Evolutionary conservation across 2,329 filamentous ascomycete genomes (phyloP).

Genomic region (Didymella glomerata): DNA sequence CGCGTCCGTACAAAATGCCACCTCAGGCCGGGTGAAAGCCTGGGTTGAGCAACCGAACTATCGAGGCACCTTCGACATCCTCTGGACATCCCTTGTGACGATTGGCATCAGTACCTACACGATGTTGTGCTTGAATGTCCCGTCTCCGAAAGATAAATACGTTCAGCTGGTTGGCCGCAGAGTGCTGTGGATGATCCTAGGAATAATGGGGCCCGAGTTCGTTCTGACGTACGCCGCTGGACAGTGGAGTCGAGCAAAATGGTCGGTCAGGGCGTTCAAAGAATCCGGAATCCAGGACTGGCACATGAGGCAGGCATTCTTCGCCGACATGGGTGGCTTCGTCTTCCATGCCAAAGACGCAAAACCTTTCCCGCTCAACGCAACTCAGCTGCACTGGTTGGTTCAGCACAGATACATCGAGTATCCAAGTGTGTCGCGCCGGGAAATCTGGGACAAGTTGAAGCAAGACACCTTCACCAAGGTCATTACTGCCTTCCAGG

Average conservation of each 20-base stretch:
- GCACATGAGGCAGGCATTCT: not conserved
- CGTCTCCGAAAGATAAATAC: not conserved
- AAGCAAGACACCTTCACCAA: slow-evolving; percentile 22
- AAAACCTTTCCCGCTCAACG: not conserved
- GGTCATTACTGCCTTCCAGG: slow-evolving; percentile 28
- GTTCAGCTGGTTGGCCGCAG: not conserved
- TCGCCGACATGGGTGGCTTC: not conserved
- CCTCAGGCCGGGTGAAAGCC: not conserved
- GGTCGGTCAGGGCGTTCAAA: not conserved
- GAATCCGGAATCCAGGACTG: not conserved
- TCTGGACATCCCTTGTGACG: slow-evolving; percentile 27
- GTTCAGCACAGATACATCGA: not conserved
- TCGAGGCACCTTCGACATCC: slow-evolving; percentile 29
- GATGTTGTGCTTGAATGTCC: slow-evolving; percentile 18
- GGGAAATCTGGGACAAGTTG: not conserved
- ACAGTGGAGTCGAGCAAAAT: not conserved
- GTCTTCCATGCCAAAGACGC: not conserved
- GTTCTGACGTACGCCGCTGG: not conserved
- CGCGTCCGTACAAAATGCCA: not conserved
- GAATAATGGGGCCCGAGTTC: not conserved
- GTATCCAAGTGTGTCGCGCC: not conserved
- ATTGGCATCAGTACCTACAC: slow-evolving; percentile 28
- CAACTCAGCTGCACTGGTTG: not conserved
- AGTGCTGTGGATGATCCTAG: not conserved
- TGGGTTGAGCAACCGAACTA: slow-evolving; percentile 27